Conservation (phyloP, 2,329 filamentous ascomycete genomes). For the Apiospora rasikravindrae region DNA sequence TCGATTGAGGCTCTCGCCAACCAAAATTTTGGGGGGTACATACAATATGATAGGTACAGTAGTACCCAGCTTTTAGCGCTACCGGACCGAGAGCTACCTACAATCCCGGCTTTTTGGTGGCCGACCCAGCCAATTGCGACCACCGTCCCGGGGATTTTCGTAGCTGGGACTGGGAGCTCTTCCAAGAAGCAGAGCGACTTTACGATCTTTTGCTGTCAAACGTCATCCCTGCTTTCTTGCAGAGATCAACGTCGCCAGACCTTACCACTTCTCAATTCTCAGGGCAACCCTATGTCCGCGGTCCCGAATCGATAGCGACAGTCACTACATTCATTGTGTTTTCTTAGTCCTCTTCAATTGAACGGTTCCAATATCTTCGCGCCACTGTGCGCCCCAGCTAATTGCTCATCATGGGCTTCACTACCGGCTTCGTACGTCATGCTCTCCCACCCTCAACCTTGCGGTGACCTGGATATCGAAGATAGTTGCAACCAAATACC, state of each 20-base stretch:
- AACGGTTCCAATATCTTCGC: slow-evolving; percentile 27
- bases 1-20: slow-evolving; percentile 10
- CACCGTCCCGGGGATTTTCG: slow-evolving; percentile 14
- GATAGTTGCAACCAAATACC: slow-evolving; percentile 21
- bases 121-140: slow-evolving; percentile 10
- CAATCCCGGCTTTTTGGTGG: slow-evolving; percentile 1
- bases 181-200: slow-evolving; percentile 4
- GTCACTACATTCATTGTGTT: not conserved
- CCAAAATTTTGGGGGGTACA: slow-evolving; percentile 12
- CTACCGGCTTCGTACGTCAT: slow-evolving; percentile 72
- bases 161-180: slow-evolving; percentile 9
- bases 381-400: slow-evolving; percentile 32
- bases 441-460: not conserved
- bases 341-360: slow-evolving; percentile 31
- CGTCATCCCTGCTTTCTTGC: slow-evolving; percentile 15
- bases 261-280: not conserved
- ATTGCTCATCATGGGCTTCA: slow-evolving; percentile 68
- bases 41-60: not conserved
- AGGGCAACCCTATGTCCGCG: not conserved
- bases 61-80: slow-evolving; percentile 8
- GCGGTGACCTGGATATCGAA: not conserved
- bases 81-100: not conserved
- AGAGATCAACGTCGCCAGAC: slow-evolving; percentile 3
- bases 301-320: not conserved
- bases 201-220: not conserved